Base-by-base conservation (phyloP, 2,329 filamentous ascomycete species). In the Nothopassalora personata region DNA sequence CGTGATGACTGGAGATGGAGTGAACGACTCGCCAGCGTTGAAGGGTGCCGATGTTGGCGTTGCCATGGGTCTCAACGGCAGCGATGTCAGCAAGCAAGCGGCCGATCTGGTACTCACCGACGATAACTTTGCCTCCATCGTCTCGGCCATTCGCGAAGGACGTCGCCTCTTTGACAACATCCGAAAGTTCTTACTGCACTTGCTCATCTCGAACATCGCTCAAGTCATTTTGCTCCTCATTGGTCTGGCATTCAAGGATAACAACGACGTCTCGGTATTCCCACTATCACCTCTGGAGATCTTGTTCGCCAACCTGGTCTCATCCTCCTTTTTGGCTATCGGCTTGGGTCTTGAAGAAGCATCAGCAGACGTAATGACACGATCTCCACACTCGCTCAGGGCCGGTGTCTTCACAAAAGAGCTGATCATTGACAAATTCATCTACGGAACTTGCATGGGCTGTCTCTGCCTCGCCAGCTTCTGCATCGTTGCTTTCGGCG, bases 141-240 rank as follows among this genome's bases (percentile, higher is more conserved):
- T 78, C 36, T 75, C 75, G 54, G 76, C 75, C 18, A 76, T 79
- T 55, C 73, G 76, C 61, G 75, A 78, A 64, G 76, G 76, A 7
- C 75, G 76, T 30, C 72, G 74, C 92, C 72, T 78, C 57, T 79
- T 78, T 57, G 75, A 77, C 71, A 79, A 79, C 60, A 77, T 79
- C 46, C 74, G 78, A 58, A 77, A 77, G 66, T 78, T 79, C 69
- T 65, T 79, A n/a, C 74, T 79, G 64, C 77, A 79, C 61, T 71
- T 79, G 15, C 74, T 79, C 66, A 76, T 77, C 68, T 77, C 74
- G 57, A 79, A 79, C 61, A 78, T 79, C 59, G 73, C 77, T 1
- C 77, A 79, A 66, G 76, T 78, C 43, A 75, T 78, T 60, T 73
- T 79, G 13, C 75, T 79, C 5, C 70, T 79, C 11, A 75, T 79